Conservation (phyloP, 352 stramenopile species). For the Labyrinthula sp. region DNA sequence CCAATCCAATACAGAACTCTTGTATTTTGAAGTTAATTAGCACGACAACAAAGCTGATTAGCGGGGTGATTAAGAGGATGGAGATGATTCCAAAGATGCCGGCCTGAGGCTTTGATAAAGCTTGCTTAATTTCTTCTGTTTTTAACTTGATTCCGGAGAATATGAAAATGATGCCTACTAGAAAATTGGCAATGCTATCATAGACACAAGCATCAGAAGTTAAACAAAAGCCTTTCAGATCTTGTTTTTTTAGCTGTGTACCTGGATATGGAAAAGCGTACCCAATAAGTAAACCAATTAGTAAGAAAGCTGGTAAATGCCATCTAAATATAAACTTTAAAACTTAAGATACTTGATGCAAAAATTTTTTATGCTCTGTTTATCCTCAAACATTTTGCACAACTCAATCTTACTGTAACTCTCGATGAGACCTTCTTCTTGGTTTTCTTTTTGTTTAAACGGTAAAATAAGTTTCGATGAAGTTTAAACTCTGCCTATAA, state of each 20-base stretch:
- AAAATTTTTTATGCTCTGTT: no score
- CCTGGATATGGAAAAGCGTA: constrained; percentile 15
- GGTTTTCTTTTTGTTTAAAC: no score
- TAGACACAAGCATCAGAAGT: constrained; percentile 4
- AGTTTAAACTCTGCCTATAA: no score
- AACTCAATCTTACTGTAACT: no score
- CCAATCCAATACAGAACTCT: constrained; percentile 36
- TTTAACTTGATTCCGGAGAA: constrained; percentile 31
- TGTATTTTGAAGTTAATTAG: constrained; percentile 31
- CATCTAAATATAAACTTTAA: constrained; percentile 28
- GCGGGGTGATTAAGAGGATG: constrained; percentile 35
- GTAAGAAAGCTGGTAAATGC: constrained; percentile 29
- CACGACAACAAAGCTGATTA: constrained; percentile 33
- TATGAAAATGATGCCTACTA: constrained; percentile 30
- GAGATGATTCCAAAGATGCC: constrained; percentile 30
- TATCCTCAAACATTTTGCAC: no score
- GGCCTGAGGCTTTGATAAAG: constrained; percentile 3
- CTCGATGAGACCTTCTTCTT: no score
- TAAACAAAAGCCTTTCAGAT: constrained; percentile 20
- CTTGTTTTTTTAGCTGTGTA: constrained; percentile 4
- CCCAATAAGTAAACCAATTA: constrained; percentile 26
- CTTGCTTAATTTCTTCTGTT: constrained; percentile 25
- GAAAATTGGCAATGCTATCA: constrained; percentile 10
- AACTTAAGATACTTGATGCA: no score
- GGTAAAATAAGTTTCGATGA: no score